These are phyloP conservation scores for Fusarium temperatum DNA, from an alignment of 2,329 filamentous ascomycete genomes.

Conservation along the genomic window DNA sequence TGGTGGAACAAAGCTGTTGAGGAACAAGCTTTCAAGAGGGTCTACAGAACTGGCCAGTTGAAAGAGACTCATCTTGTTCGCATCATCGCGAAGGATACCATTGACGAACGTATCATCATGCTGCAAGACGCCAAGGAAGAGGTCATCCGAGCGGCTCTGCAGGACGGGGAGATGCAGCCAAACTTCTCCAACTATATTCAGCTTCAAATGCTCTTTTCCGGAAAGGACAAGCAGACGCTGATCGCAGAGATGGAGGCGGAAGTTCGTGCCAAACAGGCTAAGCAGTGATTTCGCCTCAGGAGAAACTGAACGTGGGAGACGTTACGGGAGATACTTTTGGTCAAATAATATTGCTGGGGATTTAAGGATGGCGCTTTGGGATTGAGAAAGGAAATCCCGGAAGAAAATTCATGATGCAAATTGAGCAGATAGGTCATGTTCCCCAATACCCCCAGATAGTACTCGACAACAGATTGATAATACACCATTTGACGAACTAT, in stretches of 20 bases:
- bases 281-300: background rate
- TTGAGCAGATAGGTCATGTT: background rate
- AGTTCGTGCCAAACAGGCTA: accelerated
- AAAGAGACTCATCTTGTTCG: constrained; percentile 68
- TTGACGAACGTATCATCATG: constrained; percentile 65
- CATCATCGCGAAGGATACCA: constrained; percentile 62
- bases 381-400: background rate
- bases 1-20: constrained; percentile 72
- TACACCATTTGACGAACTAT: background rate
- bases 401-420: background rate
- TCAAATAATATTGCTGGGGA: background rate
- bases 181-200: background rate
- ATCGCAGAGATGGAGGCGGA: background rate
- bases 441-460: background rate
- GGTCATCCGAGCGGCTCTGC: constrained; percentile 50
- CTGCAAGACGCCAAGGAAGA: constrained; percentile 66
- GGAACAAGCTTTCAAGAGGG: constrained; percentile 68
- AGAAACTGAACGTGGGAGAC: accelerated
- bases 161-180: constrained; percentile 40
- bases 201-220: background rate
- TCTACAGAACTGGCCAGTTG: constrained; percentile 71
- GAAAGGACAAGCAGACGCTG: accelerated
- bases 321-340: background rate
- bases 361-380: background rate
- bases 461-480: background rate